Percentiles rank a stretch among this genome's conserved stretches.
phyloP scores from a whole-genome alignment of 108 stramenopile species.

The Aurantiochytrium sp. region DNA sequence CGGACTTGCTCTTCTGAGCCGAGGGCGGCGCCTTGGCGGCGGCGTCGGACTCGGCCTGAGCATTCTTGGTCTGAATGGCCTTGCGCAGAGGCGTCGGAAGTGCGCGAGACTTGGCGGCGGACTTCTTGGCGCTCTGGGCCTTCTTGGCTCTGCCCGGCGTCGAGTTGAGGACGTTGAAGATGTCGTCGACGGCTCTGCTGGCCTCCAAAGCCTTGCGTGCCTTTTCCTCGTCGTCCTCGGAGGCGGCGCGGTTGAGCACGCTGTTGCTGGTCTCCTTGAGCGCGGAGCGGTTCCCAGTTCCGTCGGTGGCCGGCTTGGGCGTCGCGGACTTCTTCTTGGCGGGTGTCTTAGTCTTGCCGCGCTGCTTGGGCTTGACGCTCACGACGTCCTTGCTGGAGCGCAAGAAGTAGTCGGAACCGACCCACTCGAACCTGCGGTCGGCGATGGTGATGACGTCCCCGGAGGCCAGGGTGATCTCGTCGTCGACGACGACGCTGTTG shows the following conservation, averaged over 20 bases:
- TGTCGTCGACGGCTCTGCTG: neutral
- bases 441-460: conserved; percentile 8
- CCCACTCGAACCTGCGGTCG: conserved; percentile 24
- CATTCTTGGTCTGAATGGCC: neutral
- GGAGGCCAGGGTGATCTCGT: neutral
- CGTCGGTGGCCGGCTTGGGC: neutral
- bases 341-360: neutral
- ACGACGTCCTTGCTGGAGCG: neutral
- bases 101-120: neutral
- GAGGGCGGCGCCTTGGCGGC: neutral
- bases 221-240: neutral
- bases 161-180: neutral
- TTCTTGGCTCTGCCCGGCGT: neutral
- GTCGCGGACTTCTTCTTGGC: too few relatives aligned
- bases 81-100: neutral
- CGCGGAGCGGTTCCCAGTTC: neutral
- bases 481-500: neutral
- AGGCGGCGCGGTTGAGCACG: neutral
- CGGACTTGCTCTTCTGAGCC: neutral
- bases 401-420: neutral
- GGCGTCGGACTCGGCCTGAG: neutral
- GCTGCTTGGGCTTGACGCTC: neutral
- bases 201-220: neutral
- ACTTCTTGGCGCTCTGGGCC: neutral
- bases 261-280: neutral